Evolutionary conservation across 345 rosid species (phyloP).

Genomic region (Eucalyptus victrix): DNA sequence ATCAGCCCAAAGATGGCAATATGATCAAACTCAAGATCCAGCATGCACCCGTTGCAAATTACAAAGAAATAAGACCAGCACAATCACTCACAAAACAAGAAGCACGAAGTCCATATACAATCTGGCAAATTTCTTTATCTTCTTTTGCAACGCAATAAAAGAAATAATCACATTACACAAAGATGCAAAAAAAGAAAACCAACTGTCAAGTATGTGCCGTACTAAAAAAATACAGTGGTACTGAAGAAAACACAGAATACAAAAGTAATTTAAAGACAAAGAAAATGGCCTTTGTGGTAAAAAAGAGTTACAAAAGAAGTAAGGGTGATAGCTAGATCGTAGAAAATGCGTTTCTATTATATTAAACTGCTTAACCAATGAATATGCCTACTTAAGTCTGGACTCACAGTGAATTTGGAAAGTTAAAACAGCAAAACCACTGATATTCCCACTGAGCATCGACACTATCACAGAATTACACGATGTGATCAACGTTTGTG

Average conservation of each 20-base stretch:
- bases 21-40: background rate
- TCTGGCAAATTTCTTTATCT: background rate
- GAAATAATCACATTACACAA: background rate
- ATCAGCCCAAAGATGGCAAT: background rate
- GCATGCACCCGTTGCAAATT: background rate
- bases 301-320: background rate
- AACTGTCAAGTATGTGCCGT: background rate
- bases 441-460: background rate
- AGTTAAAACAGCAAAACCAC: background rate
- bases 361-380: background rate
- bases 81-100: background rate
- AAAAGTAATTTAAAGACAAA: background rate
- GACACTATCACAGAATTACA: background rate
- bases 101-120: background rate
- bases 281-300: background rate
- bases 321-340: background rate
- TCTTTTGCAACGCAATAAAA: background rate
- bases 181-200: background rate
- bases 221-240: background rate
- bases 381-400: background rate
- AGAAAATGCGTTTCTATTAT: background rate
- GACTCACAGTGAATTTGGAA: background rate
- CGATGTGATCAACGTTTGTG: background rate
- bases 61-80: background rate
- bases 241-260: background rate